phyloP scores from a whole-genome alignment of 2,329 filamentous ascomycete genomes.

The Amauroascus niger region DNA sequence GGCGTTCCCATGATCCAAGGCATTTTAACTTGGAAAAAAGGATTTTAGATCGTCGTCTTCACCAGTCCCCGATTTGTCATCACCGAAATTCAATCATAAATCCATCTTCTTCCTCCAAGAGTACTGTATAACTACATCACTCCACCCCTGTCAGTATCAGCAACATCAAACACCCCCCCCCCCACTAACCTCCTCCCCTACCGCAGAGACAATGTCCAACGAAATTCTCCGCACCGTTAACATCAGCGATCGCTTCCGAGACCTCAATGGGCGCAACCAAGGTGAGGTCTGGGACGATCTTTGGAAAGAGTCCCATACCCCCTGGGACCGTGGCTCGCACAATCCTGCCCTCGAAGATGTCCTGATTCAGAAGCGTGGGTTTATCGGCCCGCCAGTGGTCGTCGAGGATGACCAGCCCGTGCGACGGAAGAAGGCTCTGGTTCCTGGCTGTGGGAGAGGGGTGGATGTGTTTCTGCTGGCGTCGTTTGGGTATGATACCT shows the following conservation, averaged over 20 bases:
- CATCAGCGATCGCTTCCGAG: conserved; percentile 33
- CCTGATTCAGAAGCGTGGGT: conserved; percentile 35
- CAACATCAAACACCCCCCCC: background rate
- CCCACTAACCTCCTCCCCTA: background rate
- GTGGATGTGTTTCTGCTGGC: conserved; percentile 71
- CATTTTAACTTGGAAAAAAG: background rate
- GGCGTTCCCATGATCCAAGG: background rate
- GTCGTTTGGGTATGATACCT: conserved; percentile 65
- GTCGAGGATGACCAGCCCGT: conserved; percentile 12
- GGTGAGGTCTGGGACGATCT: conserved; percentile 45
- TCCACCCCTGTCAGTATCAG: too few relatives aligned
- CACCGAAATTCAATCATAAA: background rate
- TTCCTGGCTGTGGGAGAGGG: conserved; percentile 73
- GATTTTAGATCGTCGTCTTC: background rate
- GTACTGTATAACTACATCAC: background rate
- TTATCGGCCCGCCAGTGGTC: conserved; percentile 23
- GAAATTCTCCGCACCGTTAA: background rate
- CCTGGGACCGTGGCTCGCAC: conserved; percentile 52
- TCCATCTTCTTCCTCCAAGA: background rate
- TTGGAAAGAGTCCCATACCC: conserved; percentile 47
- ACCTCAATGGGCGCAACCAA: conserved; percentile 35
- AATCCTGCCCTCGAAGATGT: conserved; percentile 51
- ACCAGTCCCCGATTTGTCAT: conserved; percentile 1
- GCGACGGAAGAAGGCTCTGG: conserved; percentile 50
- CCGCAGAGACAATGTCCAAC: background rate